Base-by-base conservation (phyloP, 129 eudicot genomes). In the Silybum marianum region DNA sequence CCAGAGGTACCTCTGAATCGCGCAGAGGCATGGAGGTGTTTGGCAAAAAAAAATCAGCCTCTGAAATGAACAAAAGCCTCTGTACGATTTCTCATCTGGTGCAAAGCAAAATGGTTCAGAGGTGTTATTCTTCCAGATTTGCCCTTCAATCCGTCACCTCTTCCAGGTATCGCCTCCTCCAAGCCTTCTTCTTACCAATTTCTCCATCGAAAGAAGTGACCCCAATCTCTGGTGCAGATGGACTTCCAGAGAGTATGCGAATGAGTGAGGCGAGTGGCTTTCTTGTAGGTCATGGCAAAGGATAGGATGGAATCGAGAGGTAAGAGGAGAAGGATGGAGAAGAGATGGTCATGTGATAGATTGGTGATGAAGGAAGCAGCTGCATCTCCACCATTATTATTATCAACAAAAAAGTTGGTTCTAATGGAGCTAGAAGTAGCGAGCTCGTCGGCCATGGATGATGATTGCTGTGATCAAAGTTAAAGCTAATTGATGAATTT, bases 181-280 rank as follows among this genome's bases (percentile, higher is more conserved):
- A n/a, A n/a, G n/a, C n/a, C n/a, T n/a, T n/a, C n/a, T n/a, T n/a
- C n/a, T n/a, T n/a, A n/a, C n/a, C n/a, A n/a, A n/a, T n/a, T n/a
- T n/a, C n/a, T n/a, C n/a, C n/a, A n/a, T n/a, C n/a, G n/a, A n/a
- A n/a, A n/a, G n/a, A n/a, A 22, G 69, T 36, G 77, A 8, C 91
- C 97, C 92, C 94, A 96, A 51, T 96, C 99, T 54, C 99, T 88
- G 77, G 75, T 70, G 80, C 95, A 96, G 39, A 96, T 69, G 22
- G 91, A 86, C 71, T 93, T 91, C 99, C 99, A 96, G 0, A 95
- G 89, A 36, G 90, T 39, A 66, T 90, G 90, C 0, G 93, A 93
- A 7, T 79, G 72, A 18, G 90, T 74, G 7, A 96, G 70, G 8
- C 81, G 81, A 26, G 51, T 80, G 21, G 91, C 77, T 38, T 83